Percentiles rank a stretch among this genome's conserved stretches.
These are phyloP conservation scores for Colletotrichum cereale DNA, from an alignment of 2,329 filamentous ascomycete species.

Conservation along the genomic window DNA sequence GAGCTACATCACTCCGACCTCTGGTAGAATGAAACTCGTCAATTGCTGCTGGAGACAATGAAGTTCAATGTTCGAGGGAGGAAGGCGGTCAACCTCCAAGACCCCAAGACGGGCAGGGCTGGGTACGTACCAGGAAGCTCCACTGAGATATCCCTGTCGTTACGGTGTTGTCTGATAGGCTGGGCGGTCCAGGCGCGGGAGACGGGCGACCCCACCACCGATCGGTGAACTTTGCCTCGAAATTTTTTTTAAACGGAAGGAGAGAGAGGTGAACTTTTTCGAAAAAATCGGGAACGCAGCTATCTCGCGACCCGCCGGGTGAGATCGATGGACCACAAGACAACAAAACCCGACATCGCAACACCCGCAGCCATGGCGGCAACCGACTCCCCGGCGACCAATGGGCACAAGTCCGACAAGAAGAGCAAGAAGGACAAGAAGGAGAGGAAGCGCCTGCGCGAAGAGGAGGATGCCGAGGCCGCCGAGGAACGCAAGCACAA, in stretches of 20 bases:
- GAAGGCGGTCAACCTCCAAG: slow-evolving; percentile 21
- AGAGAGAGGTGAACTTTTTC: slow-evolving; percentile 7
- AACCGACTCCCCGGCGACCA: slow-evolving; percentile 48
- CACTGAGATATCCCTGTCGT: slow-evolving; percentile 2
- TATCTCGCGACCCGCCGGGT: slow-evolving; percentile 38
- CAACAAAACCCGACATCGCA: background rate
- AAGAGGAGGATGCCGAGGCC: slow-evolving; percentile 57
- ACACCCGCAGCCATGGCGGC: slow-evolving; percentile 49
- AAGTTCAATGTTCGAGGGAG: background rate
- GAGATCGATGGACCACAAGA: slow-evolving; percentile 13
- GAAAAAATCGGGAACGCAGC: slow-evolving; percentile 24
- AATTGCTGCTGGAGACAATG: background rate
- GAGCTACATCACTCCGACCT: background rate
- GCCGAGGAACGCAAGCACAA: slow-evolving; percentile 62
- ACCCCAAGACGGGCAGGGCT: background rate
- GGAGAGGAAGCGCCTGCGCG: slow-evolving; percentile 60
- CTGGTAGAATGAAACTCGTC: background rate
- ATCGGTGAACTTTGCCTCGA: slow-evolving; percentile 37
- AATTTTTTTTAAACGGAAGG: slow-evolving; percentile 27
- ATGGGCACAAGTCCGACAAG: slow-evolving; percentile 52
- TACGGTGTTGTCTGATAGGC: slow-evolving; percentile 38
- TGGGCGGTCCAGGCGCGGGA: slow-evolving; percentile 23
- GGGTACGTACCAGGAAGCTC: slow-evolving; percentile 10
- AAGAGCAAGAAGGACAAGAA: slow-evolving; percentile 54
- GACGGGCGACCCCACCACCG: slow-evolving; percentile 40